Evolutionary conservation across 2,329 filamentous ascomycete species (phyloP).

Genomic region (Hypoxylon sp.): DNA sequence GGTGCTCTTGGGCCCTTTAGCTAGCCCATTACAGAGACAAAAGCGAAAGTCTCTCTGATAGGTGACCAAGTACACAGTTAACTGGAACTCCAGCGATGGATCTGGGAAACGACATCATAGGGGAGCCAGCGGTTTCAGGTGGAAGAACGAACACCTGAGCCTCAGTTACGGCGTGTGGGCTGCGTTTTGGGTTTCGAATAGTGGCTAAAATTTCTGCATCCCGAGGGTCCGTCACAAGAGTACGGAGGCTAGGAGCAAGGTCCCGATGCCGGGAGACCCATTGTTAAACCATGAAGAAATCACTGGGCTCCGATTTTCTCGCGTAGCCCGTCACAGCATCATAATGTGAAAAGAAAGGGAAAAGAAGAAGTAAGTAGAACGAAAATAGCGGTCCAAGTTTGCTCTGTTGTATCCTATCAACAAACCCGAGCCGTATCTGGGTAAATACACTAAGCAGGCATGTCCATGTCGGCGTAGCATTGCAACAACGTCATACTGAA

Average conservation of each 20-base stretch:
- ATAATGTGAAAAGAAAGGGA: constrained; percentile 12
- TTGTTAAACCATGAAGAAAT: constrained; percentile 14
- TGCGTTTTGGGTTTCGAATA: constrained; percentile 30
- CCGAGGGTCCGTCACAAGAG: constrained; percentile 11
- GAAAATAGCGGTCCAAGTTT: constrained; percentile 1
- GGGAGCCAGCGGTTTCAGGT: constrained; percentile 41
- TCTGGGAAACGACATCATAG: constrained; percentile 14
- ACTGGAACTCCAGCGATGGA: background rate
- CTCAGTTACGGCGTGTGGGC: constrained; percentile 33
- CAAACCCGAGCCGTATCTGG: constrained; percentile 14
- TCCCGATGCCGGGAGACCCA: constrained; percentile 15
- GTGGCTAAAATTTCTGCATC: constrained; percentile 26
- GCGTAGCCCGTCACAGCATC: constrained; percentile 12
- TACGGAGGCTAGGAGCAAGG: constrained; percentile 15
- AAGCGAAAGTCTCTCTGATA: background rate
- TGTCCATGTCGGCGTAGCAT: constrained; percentile 23
- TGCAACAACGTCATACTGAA: constrained; percentile 33
- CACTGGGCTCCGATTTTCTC: constrained; percentile 18
- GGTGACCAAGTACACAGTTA: background rate
- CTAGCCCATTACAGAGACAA: constrained; percentile 5
- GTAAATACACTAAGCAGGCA: constrained; percentile 15
- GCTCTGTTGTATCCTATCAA: background rate
- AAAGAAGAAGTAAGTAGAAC: too few relatives aligned
- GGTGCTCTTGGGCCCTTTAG: background rate
- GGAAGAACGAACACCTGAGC: constrained; percentile 28